Evolutionary conservation across 495 filamentous ascomycete genomes (phyloP), one percentile per base, ranked within the genome.

Genomic region (Glonium stellatum): DNA sequence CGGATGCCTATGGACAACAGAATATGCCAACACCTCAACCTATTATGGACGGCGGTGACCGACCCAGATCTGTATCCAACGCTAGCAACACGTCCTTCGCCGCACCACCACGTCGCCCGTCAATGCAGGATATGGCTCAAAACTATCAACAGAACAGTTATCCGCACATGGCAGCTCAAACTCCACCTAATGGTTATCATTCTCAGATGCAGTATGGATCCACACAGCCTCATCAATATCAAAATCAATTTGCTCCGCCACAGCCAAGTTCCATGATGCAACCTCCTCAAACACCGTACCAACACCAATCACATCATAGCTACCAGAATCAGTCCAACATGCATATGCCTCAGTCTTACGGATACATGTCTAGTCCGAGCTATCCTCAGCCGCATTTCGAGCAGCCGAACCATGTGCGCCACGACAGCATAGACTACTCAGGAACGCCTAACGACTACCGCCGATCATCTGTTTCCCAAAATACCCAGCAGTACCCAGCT

Each of bases 21-120:
- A 49, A 79, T 74, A 83, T 71, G 67, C 70, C 46, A 70, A 77
- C 67, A 58, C 73, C 60, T 63, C 69, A 62, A 66, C 70, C 49
- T 62, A 75, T 15, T 1, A 54, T 69, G n/a, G 71, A 75, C 51
- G 51, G 58, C 4, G 58, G 57, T 18, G 79, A 83, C 49, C 84
- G 89, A 12, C 83, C 84, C 22, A 80, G 90, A 15, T 93, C 89
- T 0, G 80, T 84, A 68, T 93, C 88, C 71, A 87, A 88, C 67
- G 82, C 83, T 41, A 86, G 84, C 60, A 69, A 70, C 61, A 58
- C 63, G 34, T 71, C 73, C 2, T 75, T 60, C 44, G 62, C 75
- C 35, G 65, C 73, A 10, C 75, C 71, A 51, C 65, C 65, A 15
- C 72, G 74, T 34, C 79, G 80, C 55, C 64, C 78, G 10, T 75